Evolutionary conservation across 164 flowering plant genomes (phyloP), one percentile per base, ranked within the genome.

Genomic region (Magnolia changhungtana): DNA sequence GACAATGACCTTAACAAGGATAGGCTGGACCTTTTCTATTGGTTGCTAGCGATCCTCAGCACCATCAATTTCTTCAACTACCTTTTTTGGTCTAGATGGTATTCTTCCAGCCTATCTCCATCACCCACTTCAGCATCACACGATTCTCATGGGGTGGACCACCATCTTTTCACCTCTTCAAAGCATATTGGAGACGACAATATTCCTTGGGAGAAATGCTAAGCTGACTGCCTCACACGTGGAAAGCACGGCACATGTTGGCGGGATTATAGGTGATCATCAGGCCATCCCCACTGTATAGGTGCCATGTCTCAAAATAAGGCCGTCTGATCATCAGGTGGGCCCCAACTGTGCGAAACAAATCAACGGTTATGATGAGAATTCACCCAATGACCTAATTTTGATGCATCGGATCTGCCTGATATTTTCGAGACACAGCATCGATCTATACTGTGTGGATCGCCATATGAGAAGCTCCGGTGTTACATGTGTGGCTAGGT

Each of bases 1-100:
- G 84, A 87, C 18, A 91, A 88, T 76, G 85, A 91, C 75, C 88
- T 91, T 13, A 90, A 91, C 85, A 84, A 84, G 73, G 91, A 89
- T 65, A 84, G 90, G 71, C 78, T 91, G 1, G 91, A 91, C 75
- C 84, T 88, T 29, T 91, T 91, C 77, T 91, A 91, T 66, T 89
- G 95, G 95, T 50, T 91, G 81, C 78, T 90, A 10, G 91, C 91
- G 13, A 81, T 71, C 14, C 85, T 90, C 0, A 87, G 93, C 79
- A 24, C 88, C 63, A 37, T 86, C 75, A 90, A 90, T 78, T 89
- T 91, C 85, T 78, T 88, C 68, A 87, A 86, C 78, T 91, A 88
- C 76, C 85, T 90, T 18, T 86, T 87, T 74, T 89, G 92, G 88
- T 85, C 93, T 19, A 80, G 78, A 19, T 88, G 95, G 92, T 87